Base-by-base conservation (phyloP, 1,284 basidiomycete genomes). In the Malassezia restricta region DNA sequence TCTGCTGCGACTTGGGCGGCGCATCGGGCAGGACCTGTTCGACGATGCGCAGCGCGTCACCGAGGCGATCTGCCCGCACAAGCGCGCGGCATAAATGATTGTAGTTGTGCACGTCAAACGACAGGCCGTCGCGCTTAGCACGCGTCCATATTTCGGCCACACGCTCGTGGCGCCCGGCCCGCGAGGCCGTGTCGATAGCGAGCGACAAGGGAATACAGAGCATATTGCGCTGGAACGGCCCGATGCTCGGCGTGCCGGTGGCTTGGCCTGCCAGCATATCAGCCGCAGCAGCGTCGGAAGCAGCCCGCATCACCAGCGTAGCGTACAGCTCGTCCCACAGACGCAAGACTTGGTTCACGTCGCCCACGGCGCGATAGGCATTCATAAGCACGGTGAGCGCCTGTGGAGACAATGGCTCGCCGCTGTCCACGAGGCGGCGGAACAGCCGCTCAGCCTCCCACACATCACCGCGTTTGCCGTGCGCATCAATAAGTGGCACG, bases 61-160 rank as follows among this genome's bases (percentile, higher is more conserved):
- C 81, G 6, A 83, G 73, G 64, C 92, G 81, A 15, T 85, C 89
- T 0, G 84, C 85, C 31, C 84, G 81, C 29, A 88, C 78, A 31
- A 92, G 79, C 11, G 84, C 85, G 3, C 83, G 77, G 24, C 79
- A 80, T 24, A 92, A 78, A 65, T 87, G 83, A 69, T 95, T 96
- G 85, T 88, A 98, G 74, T 95, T 96, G 63, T 85, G 82, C 9
- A 86, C 80, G 69, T 95, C 88, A 67, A 91, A 89, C 3, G 78
- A 78, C 62, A 92, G 86, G 1, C 87, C 87, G n/a, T 78, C 74
- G 6, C 75, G 60, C 57, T 81, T 79, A 43, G 87, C 79, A 29
- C 76, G 69, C 14, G 77, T 74, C 91, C 92, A 96, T 0, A 80
- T 76, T 9, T 74, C 68, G 15, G 83, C 80, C 37, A 94, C 79